Percentiles rank a stretch among this genome's conserved stretches.
These are phyloP conservation scores for Skeletonema potamos DNA, from an alignment of 108 stramenopile species.

Conservation along the genomic window DNA sequence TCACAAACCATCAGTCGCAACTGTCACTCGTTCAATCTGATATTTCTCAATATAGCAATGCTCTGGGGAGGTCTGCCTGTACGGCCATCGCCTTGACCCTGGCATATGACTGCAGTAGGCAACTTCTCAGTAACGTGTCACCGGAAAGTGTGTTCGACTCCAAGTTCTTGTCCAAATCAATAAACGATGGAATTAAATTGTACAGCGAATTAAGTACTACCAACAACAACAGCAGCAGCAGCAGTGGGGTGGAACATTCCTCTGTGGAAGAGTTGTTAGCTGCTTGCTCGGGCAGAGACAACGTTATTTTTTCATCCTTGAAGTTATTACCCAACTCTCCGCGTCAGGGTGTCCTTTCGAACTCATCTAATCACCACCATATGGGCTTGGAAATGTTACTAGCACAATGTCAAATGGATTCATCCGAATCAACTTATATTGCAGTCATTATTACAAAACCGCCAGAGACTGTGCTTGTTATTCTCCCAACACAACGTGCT, in stretches of 20 bases:
- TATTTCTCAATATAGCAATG: constrained; percentile 62
- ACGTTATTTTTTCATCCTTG: constrained; percentile 23
- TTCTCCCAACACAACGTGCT: constrained; percentile 41
- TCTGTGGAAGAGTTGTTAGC: constrained; percentile 77
- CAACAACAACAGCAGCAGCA: not conserved
- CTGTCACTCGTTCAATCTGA: constrained; percentile 31
- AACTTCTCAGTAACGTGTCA: constrained; percentile 1
- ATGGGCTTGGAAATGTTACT: constrained; percentile 57
- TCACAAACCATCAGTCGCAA: not conserved
- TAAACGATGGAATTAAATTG: constrained; percentile 57
- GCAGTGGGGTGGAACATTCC: constrained; percentile 55
- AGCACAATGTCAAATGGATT: constrained; percentile 31
- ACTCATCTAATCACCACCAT: constrained; percentile 7
- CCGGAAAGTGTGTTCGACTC: constrained; percentile 18
- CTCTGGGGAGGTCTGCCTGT: constrained; percentile 69
- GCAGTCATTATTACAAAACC: constrained; percentile 75
- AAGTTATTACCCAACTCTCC: constrained; percentile 43
- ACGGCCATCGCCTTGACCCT: constrained; percentile 76
- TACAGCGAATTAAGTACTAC: not conserved
- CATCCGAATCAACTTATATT: constrained; percentile 34
- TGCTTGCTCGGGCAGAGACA: not conserved
- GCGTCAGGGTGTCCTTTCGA: constrained; percentile 69
- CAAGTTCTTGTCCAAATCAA: constrained; percentile 45
- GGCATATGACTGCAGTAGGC: constrained; percentile 42
- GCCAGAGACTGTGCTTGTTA: constrained; percentile 76